phyloP scores from a whole-genome alignment of 257 asterid species.

The Dorcoceras hygrometricum region DNA sequence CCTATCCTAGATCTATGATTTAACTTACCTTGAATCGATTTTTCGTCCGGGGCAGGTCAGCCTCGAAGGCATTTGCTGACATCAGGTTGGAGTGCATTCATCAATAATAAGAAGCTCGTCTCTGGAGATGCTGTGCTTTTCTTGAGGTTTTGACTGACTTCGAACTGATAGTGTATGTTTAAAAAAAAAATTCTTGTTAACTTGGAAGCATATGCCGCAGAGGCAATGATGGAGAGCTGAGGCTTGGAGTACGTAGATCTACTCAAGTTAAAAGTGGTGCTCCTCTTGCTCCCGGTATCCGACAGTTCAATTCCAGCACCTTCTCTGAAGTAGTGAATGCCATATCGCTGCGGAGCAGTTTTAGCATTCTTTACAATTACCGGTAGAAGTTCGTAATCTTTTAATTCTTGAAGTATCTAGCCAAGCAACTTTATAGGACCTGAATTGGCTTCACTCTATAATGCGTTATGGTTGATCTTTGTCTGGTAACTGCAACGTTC shows the following conservation, averaged over 20 bases:
- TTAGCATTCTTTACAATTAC: constrained; percentile 63
- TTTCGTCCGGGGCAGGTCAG: constrained; percentile 63
- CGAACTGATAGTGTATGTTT: neutral
- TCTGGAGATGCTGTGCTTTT: constrained; percentile 98
- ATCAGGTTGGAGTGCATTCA: constrained; percentile 99
- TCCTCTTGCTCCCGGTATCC: constrained; percentile 41
- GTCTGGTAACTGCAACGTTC: neutral
- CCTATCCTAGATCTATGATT: neutral
- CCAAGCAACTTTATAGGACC: neutral
- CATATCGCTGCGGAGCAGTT: constrained; percentile 46
- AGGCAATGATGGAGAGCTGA: constrained; percentile 92
- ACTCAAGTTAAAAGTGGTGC: constrained; percentile 57
- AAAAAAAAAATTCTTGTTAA: neutral
- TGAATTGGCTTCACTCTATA: neutral
- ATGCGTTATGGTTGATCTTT: neutral
- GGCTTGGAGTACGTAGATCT: constrained; percentile 97
- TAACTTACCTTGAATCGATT: neutral
- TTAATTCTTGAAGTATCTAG: neutral
- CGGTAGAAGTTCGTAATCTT: neutral
- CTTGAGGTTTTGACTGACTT: constrained; percentile 50
- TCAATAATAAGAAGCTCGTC: constrained; percentile 82
- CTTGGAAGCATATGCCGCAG: constrained; percentile 31
- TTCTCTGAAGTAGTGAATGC: constrained; percentile 59
- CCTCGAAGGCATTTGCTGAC: constrained; percentile 98
- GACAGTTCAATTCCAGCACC: constrained; percentile 51